Base-by-base conservation (phyloP, 2,329 filamentous ascomycete species). In the Talaromyces sp. region DNA sequence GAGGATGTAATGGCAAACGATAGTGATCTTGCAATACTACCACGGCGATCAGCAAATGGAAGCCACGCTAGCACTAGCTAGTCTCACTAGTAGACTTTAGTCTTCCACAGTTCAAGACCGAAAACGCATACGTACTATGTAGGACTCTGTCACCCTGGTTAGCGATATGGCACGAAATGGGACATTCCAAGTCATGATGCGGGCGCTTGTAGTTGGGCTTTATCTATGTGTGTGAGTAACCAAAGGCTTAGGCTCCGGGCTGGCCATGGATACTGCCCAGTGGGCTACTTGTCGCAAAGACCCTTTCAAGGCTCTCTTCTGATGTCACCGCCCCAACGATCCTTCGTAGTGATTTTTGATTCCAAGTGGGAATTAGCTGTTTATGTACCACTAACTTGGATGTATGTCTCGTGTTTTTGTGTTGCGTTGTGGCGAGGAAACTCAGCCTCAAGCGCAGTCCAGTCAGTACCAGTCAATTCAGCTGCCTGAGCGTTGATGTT, bases 401-500 rank as follows among this genome's bases (percentile, higher is more conserved):
- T 18, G 7, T 52, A 33, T 52, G 8, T 35, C 28, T 52, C 8
- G n/a, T 14, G 28, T 28, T 28, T 28, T n/a, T n/a, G n/a, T n/a
- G n/a, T n/a, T n/a, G n/a, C n/a, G 28, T 3, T 28, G 50, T 54
- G 16, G 31, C 50, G 14, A 54, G 35, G 50, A 35, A 35, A 54
- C 50, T 54, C 50, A 37, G 50, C 31, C 50, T 35, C 50, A 37
- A 35, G 50, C 46, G 46, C 14, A 35, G 50, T 54, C n/a, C n/a
- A n/a, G n/a, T n/a, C n/a, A n/a, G 6, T 54, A 11, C 18, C 21
- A 11, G 21, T 14, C 28, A 35, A 37, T 54, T 35, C 31, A 54
- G 50, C n/a, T 52, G 48, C 28, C 48, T 52, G 46, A 52, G 46
- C 46, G 46, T 31, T 21, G 48, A 50, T 11, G n/a, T 21, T 54